Conservation (phyloP, 2,329 filamentous ascomycete species). For the Diaporthe humulicola region DNA sequence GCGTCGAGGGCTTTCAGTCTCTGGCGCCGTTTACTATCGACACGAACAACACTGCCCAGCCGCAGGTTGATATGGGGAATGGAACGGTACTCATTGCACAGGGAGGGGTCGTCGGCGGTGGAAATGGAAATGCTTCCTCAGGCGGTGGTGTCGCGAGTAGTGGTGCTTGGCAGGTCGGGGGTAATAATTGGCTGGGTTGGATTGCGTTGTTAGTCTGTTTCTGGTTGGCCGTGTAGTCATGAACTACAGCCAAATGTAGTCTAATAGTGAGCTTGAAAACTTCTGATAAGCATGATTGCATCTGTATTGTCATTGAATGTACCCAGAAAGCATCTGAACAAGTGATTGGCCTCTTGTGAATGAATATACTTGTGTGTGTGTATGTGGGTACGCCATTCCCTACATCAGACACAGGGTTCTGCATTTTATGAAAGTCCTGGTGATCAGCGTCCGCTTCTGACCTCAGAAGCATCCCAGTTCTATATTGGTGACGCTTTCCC, state of each 20-base stretch:
- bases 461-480: too few relatives aligned
- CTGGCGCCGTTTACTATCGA: constrained; percentile 33
- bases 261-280: not conserved
- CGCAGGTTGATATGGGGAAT: constrained; percentile 5
- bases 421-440: too few relatives aligned
- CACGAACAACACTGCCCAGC: constrained; percentile 27
- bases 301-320: not conserved
- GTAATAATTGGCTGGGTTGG: not conserved
- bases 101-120: constrained; percentile 9
- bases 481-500: too few relatives aligned
- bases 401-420: too few relatives aligned
- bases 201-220: not conserved
- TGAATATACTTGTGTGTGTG: too few relatives aligned
- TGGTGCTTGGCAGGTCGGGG: not conserved
- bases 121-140: not conserved
- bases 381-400: too few relatives aligned
- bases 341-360: too few relatives aligned
- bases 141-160: not conserved
- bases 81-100: constrained; percentile 4
- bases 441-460: too few relatives aligned
- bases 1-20: constrained; percentile 34
- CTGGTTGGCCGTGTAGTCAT: not conserved
- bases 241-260: not conserved
- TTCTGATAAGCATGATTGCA: not conserved
- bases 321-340: not conserved